Evolutionary conservation across 768 basidiomycete genomes (phyloP), one percentile per base, ranked within the genome.

Genomic region (Amanita fuliginea): DNA sequence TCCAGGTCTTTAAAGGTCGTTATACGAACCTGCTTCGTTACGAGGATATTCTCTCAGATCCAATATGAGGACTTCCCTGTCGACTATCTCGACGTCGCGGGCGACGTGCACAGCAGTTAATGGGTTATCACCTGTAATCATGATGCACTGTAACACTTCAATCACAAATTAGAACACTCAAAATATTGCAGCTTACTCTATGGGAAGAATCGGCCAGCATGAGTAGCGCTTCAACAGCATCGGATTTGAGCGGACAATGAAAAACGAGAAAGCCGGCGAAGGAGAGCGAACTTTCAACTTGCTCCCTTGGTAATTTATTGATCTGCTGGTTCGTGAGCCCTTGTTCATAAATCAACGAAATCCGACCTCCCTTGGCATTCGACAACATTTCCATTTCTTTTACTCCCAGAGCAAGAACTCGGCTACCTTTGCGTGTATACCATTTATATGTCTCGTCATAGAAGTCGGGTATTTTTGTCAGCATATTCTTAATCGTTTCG

Each of bases 121-220:
- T 6, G 96, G 96, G 63, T 98, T 98, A 64, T 99, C 96, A 33
- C 96, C 96, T 41, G 96, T 99, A 55, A 99, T 99, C 96, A 99
- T 99, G 51, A 98, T 74, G 62, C 96, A 98, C 92, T 96, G 48
- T 4, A 46, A 39, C 43, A 22, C 13, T 18, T 52, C 5, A 45
- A 32, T 39, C 42, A 35, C 16, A 24, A 30, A 34, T 8, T 18
- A 49, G 36, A 16, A 50, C 7, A 2, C 39, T 24, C 3, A 42
- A 4, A 9, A 5, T 24, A 14, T 30, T 7, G 6, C 22, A 7
- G 76, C 89, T 44, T 69, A 96, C 94, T 34, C 96, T 79, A 66
- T 99, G 96, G 0, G 93, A 96, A 6, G 95, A 91, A 60, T 98
- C 95, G 2, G 86, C 83, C 47, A 99, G 72, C 90, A 95, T 95